Conservation (phyloP, 148 eudicot genomes). For the Silene conica region DNA sequence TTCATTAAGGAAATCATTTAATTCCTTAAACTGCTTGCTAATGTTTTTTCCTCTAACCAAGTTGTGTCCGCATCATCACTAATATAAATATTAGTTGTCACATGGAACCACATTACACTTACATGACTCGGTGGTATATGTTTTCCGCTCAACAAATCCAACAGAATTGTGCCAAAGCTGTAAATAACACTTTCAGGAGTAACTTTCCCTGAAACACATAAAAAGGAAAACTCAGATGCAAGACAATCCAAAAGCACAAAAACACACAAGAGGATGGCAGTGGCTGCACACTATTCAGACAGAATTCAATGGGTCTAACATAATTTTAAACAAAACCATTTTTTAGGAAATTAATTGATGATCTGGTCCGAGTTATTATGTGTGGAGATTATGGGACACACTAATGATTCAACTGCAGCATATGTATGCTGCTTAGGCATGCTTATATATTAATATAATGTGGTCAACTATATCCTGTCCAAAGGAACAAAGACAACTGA, state of each 20-base stretch:
- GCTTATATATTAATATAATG: slow-evolving; percentile 2
- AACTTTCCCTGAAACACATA: slow-evolving; percentile 62
- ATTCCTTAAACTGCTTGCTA: background rate
- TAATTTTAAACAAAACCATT: background rate
- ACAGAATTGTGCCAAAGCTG: slow-evolving; percentile 83
- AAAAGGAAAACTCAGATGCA: slow-evolving; percentile 12
- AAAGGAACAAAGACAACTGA: slow-evolving; percentile 1
- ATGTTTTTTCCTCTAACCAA: background rate
- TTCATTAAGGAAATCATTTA: background rate
- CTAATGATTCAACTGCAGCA: slow-evolving; percentile 3
- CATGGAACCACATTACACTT: slow-evolving; percentile 25
- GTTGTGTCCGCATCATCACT: background rate
- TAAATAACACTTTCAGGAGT: slow-evolving; percentile 80
- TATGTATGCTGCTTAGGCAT: slow-evolving; percentile 2
- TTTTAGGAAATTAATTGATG: background rate
- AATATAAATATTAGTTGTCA: background rate
- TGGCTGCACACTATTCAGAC: background rate
- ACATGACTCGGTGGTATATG: slow-evolving; percentile 96
- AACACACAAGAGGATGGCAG: background rate
- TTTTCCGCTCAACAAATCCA: slow-evolving; percentile 86
- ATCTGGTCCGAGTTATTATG: background rate
- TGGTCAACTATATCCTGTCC: background rate
- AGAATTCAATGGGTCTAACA: background rate
- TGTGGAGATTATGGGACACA: background rate
- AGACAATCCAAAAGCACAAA: background rate